These are phyloP conservation scores for Ganoderma boninense DNA, from an alignment of 1,284 basidiomycete genomes.

Conservation along the genomic window DNA sequence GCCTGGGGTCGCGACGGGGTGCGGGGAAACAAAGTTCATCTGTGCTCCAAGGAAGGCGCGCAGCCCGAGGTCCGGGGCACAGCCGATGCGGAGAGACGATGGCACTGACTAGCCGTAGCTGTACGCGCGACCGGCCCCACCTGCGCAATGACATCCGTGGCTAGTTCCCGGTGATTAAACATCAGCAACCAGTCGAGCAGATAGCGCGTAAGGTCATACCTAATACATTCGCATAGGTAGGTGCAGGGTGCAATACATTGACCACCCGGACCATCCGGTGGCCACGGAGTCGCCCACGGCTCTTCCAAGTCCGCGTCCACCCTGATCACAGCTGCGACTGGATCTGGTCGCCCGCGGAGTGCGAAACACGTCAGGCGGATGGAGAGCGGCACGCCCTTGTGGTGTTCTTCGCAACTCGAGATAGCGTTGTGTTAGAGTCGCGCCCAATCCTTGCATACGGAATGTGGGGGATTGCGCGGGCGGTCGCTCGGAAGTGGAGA, in stretches of 20 bases:
- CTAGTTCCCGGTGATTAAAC: conserved; percentile 1
- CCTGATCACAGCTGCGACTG: background rate
- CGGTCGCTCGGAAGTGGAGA: conserved; percentile 1
- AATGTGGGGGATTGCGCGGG: background rate
- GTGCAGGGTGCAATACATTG: background rate
- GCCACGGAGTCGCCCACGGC: conserved; percentile 1
- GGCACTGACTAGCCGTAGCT: background rate
- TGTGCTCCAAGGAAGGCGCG: background rate
- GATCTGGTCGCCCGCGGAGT: conserved; percentile 3
- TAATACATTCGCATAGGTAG: background rate
- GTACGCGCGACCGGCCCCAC: background rate
- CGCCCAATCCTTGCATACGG: background rate
- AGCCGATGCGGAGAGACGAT: background rate
- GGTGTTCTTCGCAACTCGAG: background rate
- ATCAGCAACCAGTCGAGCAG: background rate
- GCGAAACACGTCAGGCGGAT: conserved; percentile 2
- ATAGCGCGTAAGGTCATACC: background rate
- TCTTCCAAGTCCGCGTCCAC: conserved; percentile 4
- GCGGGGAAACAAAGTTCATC: conserved; percentile 15
- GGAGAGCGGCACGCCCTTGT: background rate
- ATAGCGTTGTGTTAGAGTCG: background rate
- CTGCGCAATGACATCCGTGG: background rate
- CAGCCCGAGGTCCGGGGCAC: background rate
- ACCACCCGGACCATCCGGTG: background rate
- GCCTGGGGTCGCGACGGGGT: conserved; percentile 4